Percentiles rank a stretch among this genome's conserved stretches.
Conservation (phyloP, 148 eudicot genomes). For the Rhododendron henanense region DNA sequence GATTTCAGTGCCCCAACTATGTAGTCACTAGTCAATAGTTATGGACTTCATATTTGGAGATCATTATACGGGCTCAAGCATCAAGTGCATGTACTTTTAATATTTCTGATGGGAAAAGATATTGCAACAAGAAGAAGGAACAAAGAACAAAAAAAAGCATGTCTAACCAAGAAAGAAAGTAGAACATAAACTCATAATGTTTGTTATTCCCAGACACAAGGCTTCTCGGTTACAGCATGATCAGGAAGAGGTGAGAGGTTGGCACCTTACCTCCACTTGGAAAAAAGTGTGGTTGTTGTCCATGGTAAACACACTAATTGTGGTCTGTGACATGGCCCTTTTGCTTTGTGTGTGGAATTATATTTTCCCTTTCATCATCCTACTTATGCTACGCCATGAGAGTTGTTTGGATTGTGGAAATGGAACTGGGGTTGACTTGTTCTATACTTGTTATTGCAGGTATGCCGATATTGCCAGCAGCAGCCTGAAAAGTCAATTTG, state of each 20-base stretch:
- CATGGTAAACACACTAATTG: background rate
- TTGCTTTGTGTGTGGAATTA: background rate
- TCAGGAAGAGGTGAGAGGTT: background rate
- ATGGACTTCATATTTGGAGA: background rate
- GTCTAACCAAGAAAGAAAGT: background rate
- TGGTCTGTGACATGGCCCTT: background rate
- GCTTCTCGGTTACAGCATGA: background rate
- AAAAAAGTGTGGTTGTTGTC: background rate
- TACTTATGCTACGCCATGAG: background rate
- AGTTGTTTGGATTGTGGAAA: background rate
- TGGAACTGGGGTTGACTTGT: background rate
- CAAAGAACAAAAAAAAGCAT: background rate
- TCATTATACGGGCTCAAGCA: background rate
- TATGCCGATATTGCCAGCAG: slow-evolving; percentile 96
- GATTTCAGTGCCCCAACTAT: background rate
- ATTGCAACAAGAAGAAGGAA: background rate
- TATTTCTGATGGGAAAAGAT: background rate
- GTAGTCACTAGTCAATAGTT: background rate
- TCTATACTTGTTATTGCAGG: slow-evolving; percentile 42
- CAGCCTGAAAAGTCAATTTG: slow-evolving; percentile 89
- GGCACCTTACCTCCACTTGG: background rate
- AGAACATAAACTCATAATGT: background rate
- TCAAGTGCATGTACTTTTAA: background rate
- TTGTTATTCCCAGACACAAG: background rate
- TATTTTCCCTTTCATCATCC: background rate